A percentile compares a stretch with the other conserved stretches of the same genome.
These are phyloP conservation scores for Glycine soja DNA, from an alignment of 306 rosid species.

Conservation along the genomic window DNA sequence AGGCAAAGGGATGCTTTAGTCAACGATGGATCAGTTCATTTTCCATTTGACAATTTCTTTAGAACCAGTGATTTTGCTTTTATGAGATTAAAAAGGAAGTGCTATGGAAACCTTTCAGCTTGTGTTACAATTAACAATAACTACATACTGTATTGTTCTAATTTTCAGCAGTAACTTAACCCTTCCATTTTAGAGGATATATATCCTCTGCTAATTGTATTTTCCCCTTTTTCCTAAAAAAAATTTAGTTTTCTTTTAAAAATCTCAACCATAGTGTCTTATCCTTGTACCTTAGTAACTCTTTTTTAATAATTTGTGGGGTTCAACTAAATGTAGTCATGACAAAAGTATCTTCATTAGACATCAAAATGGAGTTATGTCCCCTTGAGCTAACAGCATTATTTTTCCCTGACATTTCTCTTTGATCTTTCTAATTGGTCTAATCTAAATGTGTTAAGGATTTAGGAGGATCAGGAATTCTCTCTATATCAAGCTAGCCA, in stretches of 20 bases:
- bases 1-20: background rate
- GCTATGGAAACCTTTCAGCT: background rate
- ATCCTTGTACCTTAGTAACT: slow-evolving; percentile 7
- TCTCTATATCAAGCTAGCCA: slow-evolving; percentile 10
- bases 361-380: slow-evolving; percentile 15
- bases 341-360: background rate
- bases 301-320: background rate
- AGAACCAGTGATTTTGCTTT: background rate
- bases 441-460: background rate
- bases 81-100: background rate
- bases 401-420: background rate
- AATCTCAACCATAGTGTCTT: background rate
- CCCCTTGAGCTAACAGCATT: background rate
- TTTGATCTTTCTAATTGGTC: slow-evolving; percentile 1
- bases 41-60: too few species aligned
- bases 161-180: background rate
- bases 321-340: background rate
- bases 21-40: slow-evolving; percentile 1
- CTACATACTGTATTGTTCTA: background rate
- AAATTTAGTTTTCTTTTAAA: background rate
- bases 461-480: background rate
- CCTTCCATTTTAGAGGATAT: background rate
- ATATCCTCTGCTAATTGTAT: slow-evolving; percentile 14
- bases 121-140: background rate
- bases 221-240: slow-evolving; percentile 1